Conservation (phyloP, 1,284 basidiomycete genomes). For the Sporisorium graminicola region DNA sequence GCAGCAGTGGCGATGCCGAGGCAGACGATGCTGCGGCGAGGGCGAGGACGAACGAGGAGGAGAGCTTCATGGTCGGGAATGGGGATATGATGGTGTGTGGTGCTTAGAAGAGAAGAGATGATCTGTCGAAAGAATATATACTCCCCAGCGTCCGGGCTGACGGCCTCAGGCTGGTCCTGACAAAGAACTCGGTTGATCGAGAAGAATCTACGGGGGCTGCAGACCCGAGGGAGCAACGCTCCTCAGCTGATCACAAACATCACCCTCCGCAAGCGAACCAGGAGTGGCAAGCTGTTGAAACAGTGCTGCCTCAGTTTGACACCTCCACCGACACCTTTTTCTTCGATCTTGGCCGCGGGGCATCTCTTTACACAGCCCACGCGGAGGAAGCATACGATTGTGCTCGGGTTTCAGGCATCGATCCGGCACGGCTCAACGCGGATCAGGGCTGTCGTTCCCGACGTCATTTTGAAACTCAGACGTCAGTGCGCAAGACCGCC, state of each 20-base stretch:
- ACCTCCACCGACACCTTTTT: not conserved
- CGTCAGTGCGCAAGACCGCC: constrained; percentile 1
- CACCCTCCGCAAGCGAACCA: not conserved
- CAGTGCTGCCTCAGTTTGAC: not conserved
- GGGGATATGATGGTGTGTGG: not conserved
- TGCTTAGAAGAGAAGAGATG: not conserved
- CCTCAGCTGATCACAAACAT: too few species aligned
- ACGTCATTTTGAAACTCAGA: constrained; percentile 4
- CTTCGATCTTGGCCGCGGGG: not conserved
- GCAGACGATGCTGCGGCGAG: constrained; percentile 34
- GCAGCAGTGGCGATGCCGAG: constrained; percentile 27
- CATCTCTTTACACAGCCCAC: constrained; percentile 1
- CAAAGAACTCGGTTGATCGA: constrained; percentile 11
- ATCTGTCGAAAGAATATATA: constrained; percentile 23
- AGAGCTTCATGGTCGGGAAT: constrained; percentile 31
- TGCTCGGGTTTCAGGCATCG: too few species aligned
- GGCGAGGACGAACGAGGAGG: constrained; percentile 34
- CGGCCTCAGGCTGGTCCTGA: not conserved
- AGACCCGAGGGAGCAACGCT: constrained; percentile 12
- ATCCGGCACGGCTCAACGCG: not conserved
- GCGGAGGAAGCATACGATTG: too few species aligned
- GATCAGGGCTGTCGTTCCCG: too few species aligned
- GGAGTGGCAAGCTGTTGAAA: not conserved
- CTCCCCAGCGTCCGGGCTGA: not conserved
- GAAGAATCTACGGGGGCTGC: constrained; percentile 10